Evolutionary conservation across 495 filamentous ascomycete species (phyloP).

Genomic region (Ramalina intermedia): DNA sequence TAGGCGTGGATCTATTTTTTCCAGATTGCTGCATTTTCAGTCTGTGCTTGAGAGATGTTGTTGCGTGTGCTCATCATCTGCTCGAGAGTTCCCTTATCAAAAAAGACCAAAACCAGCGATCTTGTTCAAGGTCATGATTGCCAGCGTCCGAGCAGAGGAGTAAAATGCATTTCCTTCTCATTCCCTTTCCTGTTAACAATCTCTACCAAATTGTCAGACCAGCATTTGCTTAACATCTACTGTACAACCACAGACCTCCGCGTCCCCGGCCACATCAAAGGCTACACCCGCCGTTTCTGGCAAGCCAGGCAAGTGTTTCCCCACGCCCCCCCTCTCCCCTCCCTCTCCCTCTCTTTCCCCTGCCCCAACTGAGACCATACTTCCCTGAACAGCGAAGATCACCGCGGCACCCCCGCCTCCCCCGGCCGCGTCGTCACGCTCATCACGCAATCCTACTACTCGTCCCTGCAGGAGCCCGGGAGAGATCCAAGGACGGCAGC

Average conservation of each 20-base stretch:
- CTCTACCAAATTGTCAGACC: not conserved
- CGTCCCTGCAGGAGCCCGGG: conserved; percentile 17
- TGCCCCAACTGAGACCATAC: not conserved
- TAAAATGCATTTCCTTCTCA: not conserved
- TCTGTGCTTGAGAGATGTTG: no score
- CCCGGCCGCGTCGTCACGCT: conserved; percentile 91
- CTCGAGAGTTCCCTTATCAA: not conserved
- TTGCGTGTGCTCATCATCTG: no score
- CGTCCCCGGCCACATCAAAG: conserved; percentile 80
- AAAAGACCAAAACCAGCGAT: conserved; percentile 1
- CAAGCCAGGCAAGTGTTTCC: conserved; percentile 44
- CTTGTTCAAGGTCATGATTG: not conserved
- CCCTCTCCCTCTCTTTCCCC: not conserved
- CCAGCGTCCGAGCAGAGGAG: not conserved
- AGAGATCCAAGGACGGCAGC: not conserved
- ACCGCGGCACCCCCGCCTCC: conserved; percentile 74
- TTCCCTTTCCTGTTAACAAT: not conserved
- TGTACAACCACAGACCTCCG: conserved; percentile 45
- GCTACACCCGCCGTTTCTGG: conserved; percentile 96
- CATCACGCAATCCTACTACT: conserved; percentile 66
- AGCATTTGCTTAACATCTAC: not conserved
- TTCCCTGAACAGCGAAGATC: conserved; percentile 54
- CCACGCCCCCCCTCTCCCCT: not conserved
- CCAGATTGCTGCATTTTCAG: no score
- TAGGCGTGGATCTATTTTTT: no score